A percentile compares a stretch with the other conserved stretches of the same genome.
phyloP scores from a whole-genome alignment of 108 stramenopile genomes.

The Stephanodiscus minutulus region DNA sequence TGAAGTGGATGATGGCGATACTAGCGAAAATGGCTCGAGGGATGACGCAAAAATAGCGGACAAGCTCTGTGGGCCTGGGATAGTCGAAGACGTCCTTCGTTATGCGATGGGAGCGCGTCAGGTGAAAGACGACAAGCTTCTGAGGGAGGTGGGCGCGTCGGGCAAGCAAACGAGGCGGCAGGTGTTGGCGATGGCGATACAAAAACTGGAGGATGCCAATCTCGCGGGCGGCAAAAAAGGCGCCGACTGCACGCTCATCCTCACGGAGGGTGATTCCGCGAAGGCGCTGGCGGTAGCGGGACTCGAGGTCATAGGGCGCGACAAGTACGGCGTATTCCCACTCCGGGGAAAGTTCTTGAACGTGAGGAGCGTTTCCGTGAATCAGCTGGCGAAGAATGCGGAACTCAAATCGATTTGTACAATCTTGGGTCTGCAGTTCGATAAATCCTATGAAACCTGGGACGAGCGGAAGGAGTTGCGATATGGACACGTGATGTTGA shows the following conservation, averaged over 20 bases:
- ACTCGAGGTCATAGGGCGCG: slow-evolving; percentile 94
- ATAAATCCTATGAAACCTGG: slow-evolving; percentile 72
- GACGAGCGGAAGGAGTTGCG: slow-evolving; percentile 73
- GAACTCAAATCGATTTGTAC: slow-evolving; percentile 87
- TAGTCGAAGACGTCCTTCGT: slow-evolving; percentile 69
- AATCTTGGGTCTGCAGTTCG: slow-evolving; percentile 89
- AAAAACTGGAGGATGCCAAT: slow-evolving; percentile 95
- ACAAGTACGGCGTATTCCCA: slow-evolving; percentile 96
- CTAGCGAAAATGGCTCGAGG: neutral
- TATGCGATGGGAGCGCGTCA: slow-evolving; percentile 65
- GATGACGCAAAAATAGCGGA: slow-evolving; percentile 8
- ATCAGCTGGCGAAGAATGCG: slow-evolving; percentile 91
- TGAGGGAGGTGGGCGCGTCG: slow-evolving; percentile 63
- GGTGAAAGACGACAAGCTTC: slow-evolving; percentile 51
- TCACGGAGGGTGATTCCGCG: slow-evolving; percentile 99
- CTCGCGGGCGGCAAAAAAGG: slow-evolving; percentile 72
- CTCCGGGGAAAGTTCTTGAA: slow-evolving; percentile 98
- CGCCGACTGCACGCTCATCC: slow-evolving; percentile 89
- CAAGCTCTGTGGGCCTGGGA: slow-evolving; percentile 68
- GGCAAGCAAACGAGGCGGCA: slow-evolving; percentile 62
- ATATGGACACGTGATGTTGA: slow-evolving; percentile 92
- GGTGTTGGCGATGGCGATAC: slow-evolving; percentile 69
- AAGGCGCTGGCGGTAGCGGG: slow-evolving; percentile 97
- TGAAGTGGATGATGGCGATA: slow-evolving; percentile 15
- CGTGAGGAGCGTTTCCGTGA: slow-evolving; percentile 89